Base-by-base conservation (phyloP, 179 eudicot species). In the Nepenthes alata region DNA sequence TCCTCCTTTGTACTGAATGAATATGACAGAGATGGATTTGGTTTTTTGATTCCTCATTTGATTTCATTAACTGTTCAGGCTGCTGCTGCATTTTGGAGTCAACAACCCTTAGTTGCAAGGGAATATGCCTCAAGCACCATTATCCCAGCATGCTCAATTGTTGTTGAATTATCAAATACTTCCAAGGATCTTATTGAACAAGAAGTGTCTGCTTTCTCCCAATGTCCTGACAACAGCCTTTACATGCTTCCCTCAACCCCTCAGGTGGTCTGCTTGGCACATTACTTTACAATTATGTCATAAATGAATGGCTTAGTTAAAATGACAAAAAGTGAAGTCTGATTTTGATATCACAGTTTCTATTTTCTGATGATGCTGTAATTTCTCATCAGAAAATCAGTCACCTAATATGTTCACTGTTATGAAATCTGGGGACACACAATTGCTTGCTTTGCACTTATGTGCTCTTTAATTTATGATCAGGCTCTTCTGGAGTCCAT, bases 211-310 rank as follows among this genome's bases (percentile, higher is more conserved):
- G 84, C 91, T 39, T 93, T 86, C 67, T 70, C 81, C 61, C 88
- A 77, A 68, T 74, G 88, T 72, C 97, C 91, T 60, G 97, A 93
- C 69, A 93, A 85, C 65, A 89, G 82, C 70, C 84, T 81, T 35
- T 93, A 93, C 80, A 89, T 89, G 98, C 88, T 93, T 70, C 98
- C 98, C 41, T 81, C 94, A 65, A 87, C 88, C 67, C 90, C 95
- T 36, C 97, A 93, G 98, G 98, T 93, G 53, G 36, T 37, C 48
- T 62, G 57, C 34, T 53, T 41, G 49, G 14, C 13, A 25, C 55
- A 11, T 1, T n/a, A 3, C 34, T 12, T 3, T 52, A 11, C 10
- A 2, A 13, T 8, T 8, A 11, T 48, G 2, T 11, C n/a, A 48
- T 2, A 0, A 2, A 2, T 48, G 52, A 48, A 25, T 25, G 25